Conservation (phyloP, 352 stramenopile genomes). For the Globisporangium ultimum region DNA sequence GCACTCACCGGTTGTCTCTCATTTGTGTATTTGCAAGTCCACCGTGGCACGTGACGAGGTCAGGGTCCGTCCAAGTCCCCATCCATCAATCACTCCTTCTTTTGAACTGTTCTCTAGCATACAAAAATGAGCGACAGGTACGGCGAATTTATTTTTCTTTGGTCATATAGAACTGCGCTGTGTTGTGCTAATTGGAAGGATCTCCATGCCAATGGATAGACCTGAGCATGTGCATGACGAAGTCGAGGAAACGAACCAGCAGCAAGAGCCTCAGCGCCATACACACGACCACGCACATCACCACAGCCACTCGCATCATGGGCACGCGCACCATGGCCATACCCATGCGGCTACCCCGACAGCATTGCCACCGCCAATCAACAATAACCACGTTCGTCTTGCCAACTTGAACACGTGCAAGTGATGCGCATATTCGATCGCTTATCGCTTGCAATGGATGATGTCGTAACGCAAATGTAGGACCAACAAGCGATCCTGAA, state of each 20-base stretch:
- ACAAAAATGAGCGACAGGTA: not conserved
- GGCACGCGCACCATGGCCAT: too few relatives aligned
- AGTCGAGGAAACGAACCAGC: constrained; percentile 12
- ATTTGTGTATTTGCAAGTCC: constrained; percentile 7
- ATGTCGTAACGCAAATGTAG: constrained; percentile 14
- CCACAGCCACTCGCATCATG: constrained; percentile 4
- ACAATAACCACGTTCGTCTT: constrained; percentile 41
- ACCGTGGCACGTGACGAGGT: not conserved
- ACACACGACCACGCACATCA: constrained; percentile 11
- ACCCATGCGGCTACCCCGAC: constrained; percentile 7
- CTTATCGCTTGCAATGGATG: not conserved
- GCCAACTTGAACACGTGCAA: constrained; percentile 1
- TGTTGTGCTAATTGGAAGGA: too few relatives aligned
- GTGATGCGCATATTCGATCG: not conserved
- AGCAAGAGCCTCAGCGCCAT: not conserved
- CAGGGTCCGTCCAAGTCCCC: not conserved
- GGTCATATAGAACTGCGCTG: too few relatives aligned
- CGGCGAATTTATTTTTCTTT: not conserved
- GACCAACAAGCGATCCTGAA: constrained; percentile 60
- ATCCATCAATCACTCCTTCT: not conserved
- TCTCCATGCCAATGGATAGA: not conserved
- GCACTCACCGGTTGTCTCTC: not conserved
- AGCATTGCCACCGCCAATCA: constrained; percentile 45
- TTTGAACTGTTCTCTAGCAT: not conserved
- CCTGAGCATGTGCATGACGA: constrained; percentile 9